phyloP scores from a whole-genome alignment of 164 flowering plant genomes.

The Umbilicus rupestris region DNA sequence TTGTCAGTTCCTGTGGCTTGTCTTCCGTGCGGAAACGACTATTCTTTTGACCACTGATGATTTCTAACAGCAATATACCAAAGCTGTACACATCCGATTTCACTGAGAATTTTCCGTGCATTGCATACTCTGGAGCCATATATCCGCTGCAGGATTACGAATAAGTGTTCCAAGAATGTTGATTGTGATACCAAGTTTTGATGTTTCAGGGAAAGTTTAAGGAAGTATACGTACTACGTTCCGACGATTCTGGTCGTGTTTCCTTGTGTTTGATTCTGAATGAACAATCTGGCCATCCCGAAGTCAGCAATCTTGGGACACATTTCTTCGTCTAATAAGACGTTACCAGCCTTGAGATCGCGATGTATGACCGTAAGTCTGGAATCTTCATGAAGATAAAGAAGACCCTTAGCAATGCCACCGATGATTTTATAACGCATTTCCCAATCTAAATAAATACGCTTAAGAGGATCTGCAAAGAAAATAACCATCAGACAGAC shows the following conservation, averaged over 20 bases:
- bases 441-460: background rate
- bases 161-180: background rate
- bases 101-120: background rate
- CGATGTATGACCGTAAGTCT: conserved; percentile 1
- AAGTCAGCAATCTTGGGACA: conserved; percentile 2
- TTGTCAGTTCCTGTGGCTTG: background rate
- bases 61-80: background rate
- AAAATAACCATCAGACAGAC: background rate
- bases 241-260: background rate
- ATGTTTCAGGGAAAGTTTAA: background rate
- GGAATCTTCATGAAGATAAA: conserved; percentile 8
- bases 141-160: background rate
- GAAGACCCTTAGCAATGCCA: background rate
- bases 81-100: background rate
- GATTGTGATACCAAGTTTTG: too few species aligned
- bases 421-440: background rate
- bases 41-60: background rate
- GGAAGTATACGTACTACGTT: background rate
- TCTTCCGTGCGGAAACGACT: background rate
- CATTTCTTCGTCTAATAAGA: conserved; percentile 4
- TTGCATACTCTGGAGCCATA: background rate
- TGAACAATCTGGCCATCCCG: background rate
- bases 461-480: background rate
- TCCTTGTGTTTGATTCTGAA: conserved; percentile 1
- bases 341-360: conserved; percentile 5